Percentiles rank a stretch among this genome's conserved stretches.
Conservation (phyloP, 2,329 filamentous ascomycete species). For the Zymoseptoria crescenta region DNA sequence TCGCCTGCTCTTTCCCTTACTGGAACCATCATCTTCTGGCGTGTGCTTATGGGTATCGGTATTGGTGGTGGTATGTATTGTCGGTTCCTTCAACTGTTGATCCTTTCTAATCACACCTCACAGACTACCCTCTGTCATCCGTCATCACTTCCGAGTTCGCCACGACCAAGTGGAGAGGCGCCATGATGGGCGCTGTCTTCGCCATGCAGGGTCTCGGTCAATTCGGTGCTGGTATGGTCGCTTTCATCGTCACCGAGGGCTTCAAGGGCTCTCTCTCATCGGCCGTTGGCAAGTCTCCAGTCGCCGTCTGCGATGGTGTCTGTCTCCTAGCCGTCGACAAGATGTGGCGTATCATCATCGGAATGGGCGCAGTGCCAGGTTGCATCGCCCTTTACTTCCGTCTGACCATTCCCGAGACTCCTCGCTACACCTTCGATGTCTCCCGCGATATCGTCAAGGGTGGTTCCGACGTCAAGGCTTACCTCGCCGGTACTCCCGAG, state of each 20-base stretch:
- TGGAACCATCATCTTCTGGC: constrained; percentile 70
- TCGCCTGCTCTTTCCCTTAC: constrained; percentile 56
- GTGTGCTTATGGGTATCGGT: constrained; percentile 69
- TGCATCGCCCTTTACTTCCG: constrained; percentile 79
- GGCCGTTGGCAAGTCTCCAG: constrained; percentile 27
- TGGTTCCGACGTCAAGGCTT: constrained; percentile 64
- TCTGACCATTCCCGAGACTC: constrained; percentile 79
- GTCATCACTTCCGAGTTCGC: constrained; percentile 85
- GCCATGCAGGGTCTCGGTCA: constrained; percentile 83
- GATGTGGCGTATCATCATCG: constrained; percentile 79
- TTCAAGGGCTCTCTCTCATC: constrained; percentile 34
- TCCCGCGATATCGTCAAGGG: constrained; percentile 67
- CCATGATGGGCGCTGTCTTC: constrained; percentile 82
- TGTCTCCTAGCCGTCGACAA: constrained; percentile 71
- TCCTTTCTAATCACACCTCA: neutral
- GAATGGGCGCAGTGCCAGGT: constrained; percentile 71
- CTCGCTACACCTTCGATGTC: constrained; percentile 80
- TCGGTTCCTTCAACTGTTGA: neutral
- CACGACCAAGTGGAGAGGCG: constrained; percentile 75
- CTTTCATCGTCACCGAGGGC: constrained; percentile 52
- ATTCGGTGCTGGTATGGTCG: constrained; percentile 65
- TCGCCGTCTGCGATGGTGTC: constrained; percentile 51
- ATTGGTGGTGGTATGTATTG: constrained; percentile 52
- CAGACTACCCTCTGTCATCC: constrained; percentile 70
- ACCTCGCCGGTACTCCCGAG: constrained; percentile 57